phyloP scores from a whole-genome alignment of 768 basidiomycete genomes.

The Mycena amicta region DNA sequence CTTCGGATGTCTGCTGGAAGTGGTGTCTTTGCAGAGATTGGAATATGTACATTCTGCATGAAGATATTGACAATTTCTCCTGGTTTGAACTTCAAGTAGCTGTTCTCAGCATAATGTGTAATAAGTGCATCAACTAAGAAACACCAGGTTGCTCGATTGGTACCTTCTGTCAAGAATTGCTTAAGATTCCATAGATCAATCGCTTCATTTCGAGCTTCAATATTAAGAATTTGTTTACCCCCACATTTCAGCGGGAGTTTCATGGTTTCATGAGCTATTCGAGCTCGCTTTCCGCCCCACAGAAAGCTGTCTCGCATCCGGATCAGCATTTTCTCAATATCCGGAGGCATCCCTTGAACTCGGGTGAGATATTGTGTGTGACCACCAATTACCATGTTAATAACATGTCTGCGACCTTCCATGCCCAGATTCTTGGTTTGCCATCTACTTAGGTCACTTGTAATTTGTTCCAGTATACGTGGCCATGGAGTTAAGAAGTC shows the following conservation, averaged over 20 bases:
- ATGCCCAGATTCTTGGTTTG: constrained; percentile 13
- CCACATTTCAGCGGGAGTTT: background rate
- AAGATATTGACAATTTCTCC: background rate
- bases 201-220: background rate
- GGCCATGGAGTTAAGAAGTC: background rate
- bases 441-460: background rate
- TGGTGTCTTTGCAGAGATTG: background rate
- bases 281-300: constrained; percentile 8
- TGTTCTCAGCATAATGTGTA: background rate
- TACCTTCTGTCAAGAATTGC: background rate
- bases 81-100: background rate
- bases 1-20: background rate
- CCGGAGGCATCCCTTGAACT: constrained; percentile 30
- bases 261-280: constrained; percentile 9
- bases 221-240: background rate
- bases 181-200: background rate
- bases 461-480: background rate
- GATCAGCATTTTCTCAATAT: constrained; percentile 1
- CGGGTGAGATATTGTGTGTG: constrained; percentile 29
- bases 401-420: constrained; percentile 20
- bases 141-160: background rate
- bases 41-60: background rate
- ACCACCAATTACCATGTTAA: constrained; percentile 24
- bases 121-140: background rate
- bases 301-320: constrained; percentile 2